Evolutionary conservation across 768 basidiomycete genomes (phyloP).

Genomic region (Leccinum truebloodii): DNA sequence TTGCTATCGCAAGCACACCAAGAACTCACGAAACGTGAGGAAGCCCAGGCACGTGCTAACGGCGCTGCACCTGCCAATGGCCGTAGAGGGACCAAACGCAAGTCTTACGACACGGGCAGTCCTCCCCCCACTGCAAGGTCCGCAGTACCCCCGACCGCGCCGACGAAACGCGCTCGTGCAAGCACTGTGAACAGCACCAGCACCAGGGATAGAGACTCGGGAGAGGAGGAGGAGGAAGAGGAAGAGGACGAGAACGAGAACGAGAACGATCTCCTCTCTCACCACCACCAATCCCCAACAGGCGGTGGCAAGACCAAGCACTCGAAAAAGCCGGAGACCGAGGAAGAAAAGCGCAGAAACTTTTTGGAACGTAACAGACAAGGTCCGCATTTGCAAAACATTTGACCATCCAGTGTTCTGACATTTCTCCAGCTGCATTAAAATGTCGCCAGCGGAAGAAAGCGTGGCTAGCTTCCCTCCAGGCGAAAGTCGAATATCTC

Average conservation of each 20-base stretch:
- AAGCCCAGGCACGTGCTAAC: conserved; percentile 67
- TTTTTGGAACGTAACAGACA: conserved; percentile 97
- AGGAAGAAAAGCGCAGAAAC: conserved; percentile 96
- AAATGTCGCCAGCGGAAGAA: conserved; percentile 99
- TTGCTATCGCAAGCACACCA: conserved; percentile 94
- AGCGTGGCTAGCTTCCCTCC: conserved; percentile 91
- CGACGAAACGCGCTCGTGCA: conserved; percentile 41
- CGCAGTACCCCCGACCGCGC: conserved; percentile 25
- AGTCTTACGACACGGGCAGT: conserved; percentile 51
- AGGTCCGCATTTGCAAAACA: conserved; percentile 50
- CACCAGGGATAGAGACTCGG: conserved; percentile 39
- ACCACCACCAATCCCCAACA: conserved; percentile 21
- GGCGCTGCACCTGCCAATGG: conserved; percentile 34
- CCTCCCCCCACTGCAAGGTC: conserved; percentile 31
- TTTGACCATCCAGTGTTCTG: conserved; percentile 4
- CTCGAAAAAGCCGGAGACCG: conserved; percentile 86
- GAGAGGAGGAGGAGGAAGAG: conserved; percentile 39
- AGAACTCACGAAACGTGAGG: conserved; percentile 94
- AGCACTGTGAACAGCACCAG: conserved; percentile 34
- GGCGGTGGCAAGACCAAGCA: conserved; percentile 26
- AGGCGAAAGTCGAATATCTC: conserved; percentile 91
- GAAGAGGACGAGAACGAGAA: conserved; percentile 43
- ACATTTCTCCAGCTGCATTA: conserved; percentile 69
- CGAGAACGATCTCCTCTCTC: conserved; percentile 30
- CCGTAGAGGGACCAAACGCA: conserved; percentile 69